Conservation (phyloP, 768 basidiomycete genomes). For the Boletus rufocinnamomeus region DNA sequence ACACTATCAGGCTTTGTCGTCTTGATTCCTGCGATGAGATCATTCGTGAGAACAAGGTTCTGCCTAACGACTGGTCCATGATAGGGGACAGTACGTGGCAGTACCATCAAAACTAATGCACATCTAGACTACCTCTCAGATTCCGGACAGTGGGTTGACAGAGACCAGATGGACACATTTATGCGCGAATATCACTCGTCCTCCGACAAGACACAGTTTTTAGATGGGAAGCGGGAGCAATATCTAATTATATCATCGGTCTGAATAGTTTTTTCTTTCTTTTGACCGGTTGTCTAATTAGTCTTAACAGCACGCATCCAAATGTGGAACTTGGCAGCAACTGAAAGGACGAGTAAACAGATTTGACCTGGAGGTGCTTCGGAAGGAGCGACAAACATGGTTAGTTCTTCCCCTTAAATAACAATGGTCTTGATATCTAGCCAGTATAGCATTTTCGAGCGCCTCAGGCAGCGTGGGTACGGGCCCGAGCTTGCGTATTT, state of each 20-base stretch:
- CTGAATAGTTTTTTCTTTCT: not conserved
- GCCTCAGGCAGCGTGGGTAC: slow-evolving; percentile 17
- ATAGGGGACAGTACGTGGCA: slow-evolving; percentile 10
- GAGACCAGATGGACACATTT: slow-evolving; percentile 12
- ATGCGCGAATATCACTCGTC: slow-evolving; percentile 5
- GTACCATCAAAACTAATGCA: not conserved
- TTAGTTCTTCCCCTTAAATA: not conserved
- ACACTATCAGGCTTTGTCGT: not conserved
- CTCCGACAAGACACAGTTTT: slow-evolving; percentile 6
- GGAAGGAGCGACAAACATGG: slow-evolving; percentile 14
- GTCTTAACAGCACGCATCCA: slow-evolving; percentile 11
- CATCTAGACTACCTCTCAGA: slow-evolving; percentile 1
- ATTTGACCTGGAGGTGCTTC: slow-evolving; percentile 12
- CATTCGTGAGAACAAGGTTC: not conserved
- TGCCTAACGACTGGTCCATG: slow-evolving; percentile 2
- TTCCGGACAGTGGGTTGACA: slow-evolving; percentile 10
- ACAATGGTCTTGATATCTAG: not conserved
- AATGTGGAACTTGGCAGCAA: slow-evolving; percentile 13
- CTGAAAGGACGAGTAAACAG: slow-evolving; percentile 12
- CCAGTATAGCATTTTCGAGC: slow-evolving; percentile 20
- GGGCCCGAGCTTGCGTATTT: slow-evolving; percentile 13
- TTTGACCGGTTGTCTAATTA: not conserved
- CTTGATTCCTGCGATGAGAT: not conserved
- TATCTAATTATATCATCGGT: slow-evolving; percentile 4
- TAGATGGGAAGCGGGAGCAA: slow-evolving; percentile 1